Base-by-base conservation (phyloP, 768 basidiomycete genomes). In the Auricularia sp. region DNA sequence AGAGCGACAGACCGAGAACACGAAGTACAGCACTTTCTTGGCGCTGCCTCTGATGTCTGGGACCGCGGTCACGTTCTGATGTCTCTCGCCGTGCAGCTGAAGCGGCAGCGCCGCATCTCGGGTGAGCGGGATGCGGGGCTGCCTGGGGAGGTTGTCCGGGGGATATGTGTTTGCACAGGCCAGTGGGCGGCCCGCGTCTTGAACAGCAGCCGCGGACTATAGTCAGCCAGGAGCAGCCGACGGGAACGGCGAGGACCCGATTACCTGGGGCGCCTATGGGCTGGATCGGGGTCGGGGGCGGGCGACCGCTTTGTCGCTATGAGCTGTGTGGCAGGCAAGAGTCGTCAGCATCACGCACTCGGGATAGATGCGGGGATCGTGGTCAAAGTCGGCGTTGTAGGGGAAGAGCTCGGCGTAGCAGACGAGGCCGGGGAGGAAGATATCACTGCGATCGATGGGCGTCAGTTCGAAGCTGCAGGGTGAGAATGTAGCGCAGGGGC, bases 341-440 rank as follows among this genome's bases (percentile, higher is more conserved):
- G 21, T 45, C 47, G 16, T 51, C 18, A 18, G 21, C 47, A 13
- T 18, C 11, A 51, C 47, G 47, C 21, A 51, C 47, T 51, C 47
- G 11, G 47, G 47, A 18, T 51, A 51, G 47, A 51, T 51, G 16
- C 47, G 47, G 18, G 47, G 47, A 21, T 51, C 47, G 47, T 51
- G 21, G 6, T 51, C 47, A 21, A 51, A 51, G 16, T 51, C 47
- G 14, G 47, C 47, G 16, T 51, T 51, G 47, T 51, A 51, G 3
- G 85, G 86, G 67, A 89, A 89, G 18, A 92, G 78, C 74, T 92
- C 90, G 47, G 89, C 88, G 2, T 86, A 88, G 73, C 90, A 91
- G 16, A 92, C 72, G 13, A 90, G 78, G 2, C 90, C 90, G 36
- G 84, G 78, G n/a, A 78, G 77, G 64, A 86, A 82, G 56, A 87